Percentiles rank a stretch among this genome's conserved stretches.
Conservation (phyloP, 257 asterid genomes). For the Sherardia arvensis region DNA sequence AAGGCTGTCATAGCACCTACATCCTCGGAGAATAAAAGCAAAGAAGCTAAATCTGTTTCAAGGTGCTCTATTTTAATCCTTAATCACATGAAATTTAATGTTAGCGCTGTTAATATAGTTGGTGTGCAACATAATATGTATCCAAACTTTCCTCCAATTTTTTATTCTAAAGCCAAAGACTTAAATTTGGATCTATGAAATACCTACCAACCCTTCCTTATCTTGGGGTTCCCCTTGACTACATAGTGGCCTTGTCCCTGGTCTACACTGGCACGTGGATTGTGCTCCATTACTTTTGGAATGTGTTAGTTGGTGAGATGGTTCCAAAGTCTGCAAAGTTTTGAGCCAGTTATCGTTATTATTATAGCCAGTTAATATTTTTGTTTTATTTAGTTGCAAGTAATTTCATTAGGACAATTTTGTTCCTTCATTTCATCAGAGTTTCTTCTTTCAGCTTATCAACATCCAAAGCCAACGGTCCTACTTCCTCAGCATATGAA, state of each 20-base stretch:
- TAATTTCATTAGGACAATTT: not conserved
- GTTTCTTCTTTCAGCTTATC: constrained; percentile 43
- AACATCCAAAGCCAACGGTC: constrained; percentile 36
- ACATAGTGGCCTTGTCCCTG: not conserved
- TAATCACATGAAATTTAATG: not conserved
- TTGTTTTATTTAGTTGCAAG: not conserved
- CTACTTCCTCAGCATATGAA: constrained; percentile 32
- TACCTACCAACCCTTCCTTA: not conserved
- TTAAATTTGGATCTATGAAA: not conserved
- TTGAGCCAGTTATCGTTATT: not conserved
- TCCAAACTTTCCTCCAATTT: not conserved
- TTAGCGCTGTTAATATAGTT: not conserved
- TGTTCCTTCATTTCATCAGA: not conserved
- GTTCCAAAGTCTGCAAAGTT: not conserved
- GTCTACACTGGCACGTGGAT: not conserved
- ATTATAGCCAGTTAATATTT: not conserved
- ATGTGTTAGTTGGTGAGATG: not conserved
- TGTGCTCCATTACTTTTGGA: not conserved
- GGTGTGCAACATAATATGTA: not conserved
- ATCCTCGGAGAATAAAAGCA: constrained; percentile 39
- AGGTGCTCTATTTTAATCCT: constrained; percentile 34
- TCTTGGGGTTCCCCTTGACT: not conserved
- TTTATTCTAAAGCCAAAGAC: not conserved
- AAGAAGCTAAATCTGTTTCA: constrained; percentile 32
- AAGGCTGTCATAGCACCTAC: constrained; percentile 31